A percentile compares a stretch with the other conserved stretches of the same genome.
Conservation (phyloP, 2,329 filamentous ascomycete genomes). For the Cadophora malorum region DNA sequence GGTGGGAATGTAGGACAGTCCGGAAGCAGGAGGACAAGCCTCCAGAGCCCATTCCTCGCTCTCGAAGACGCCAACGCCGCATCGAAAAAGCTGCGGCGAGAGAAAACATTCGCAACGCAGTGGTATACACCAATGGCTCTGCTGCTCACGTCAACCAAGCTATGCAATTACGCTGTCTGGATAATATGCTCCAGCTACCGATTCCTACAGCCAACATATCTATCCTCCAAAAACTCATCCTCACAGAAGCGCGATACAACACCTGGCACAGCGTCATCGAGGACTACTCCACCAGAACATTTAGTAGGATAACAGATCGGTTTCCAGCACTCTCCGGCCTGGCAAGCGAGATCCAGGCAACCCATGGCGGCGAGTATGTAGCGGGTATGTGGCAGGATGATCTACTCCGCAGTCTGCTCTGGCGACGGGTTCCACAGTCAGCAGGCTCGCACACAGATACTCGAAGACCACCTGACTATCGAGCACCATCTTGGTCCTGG, state of each 20-base stretch:
- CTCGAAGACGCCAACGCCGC: background rate
- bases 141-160: background rate
- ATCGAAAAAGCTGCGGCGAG: background rate
- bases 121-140: background rate
- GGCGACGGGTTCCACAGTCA: background rate
- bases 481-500: conserved; percentile 5
- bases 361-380: background rate
- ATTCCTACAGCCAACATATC: background rate
- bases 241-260: background rate
- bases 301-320: conserved; percentile 9
- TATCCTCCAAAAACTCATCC: no score
- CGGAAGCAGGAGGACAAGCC: background rate
- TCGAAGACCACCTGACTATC: background rate
- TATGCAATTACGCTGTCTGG: conserved; percentile 11
- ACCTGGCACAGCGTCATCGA: conserved; percentile 2
- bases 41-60: background rate
- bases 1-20: background rate
- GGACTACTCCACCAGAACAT: conserved; percentile 11
- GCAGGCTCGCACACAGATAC: background rate
- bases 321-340: conserved; percentile 7
- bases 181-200: conserved; percentile 5
- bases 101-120: background rate
- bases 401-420: background rate
- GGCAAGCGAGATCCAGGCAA: conserved; percentile 14
- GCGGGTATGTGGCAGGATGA: background rate